Evolutionary conservation across 208 protist genomes (phyloP), one percentile per base, ranked within the genome.

Genomic region (Zelonia costaricensis): DNA sequence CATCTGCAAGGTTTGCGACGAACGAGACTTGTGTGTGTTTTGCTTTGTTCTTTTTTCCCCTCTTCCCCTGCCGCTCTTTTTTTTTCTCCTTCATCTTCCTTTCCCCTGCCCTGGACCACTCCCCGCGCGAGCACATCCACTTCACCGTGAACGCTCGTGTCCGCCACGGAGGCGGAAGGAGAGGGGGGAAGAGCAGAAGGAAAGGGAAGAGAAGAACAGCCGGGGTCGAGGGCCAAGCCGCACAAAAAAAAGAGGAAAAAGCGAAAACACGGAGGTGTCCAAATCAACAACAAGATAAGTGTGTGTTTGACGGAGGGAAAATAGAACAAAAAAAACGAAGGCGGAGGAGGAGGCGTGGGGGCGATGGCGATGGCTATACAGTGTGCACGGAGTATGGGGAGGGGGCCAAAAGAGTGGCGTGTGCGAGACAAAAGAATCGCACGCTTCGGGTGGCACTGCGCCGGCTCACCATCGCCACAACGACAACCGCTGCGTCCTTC

Each of bases 71-170:
- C 22, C 20, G 15, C 3, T 40, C 5, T 16, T 27, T 4, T 42
- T 16, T 55, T 16, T 28, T 7, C 49, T 40, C 31, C 33, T 55
- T n/a, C n/a, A n/a, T n/a, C n/a, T n/a, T n/a, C n/a, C n/a, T n/a
- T n/a, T n/a, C n/a, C n/a, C n/a, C n/a, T n/a, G n/a, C n/a, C n/a
- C n/a, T n/a, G n/a, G n/a, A n/a, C n/a, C n/a, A n/a, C n/a, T n/a
- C n/a, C n/a, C n/a, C n/a, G n/a, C n/a, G n/a, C n/a, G n/a, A n/a
- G n/a, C n/a, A n/a, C n/a, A n/a, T n/a, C n/a, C n/a, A n/a, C n/a
- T n/a, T n/a, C n/a, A n/a, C n/a, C n/a, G n/a, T n/a, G n/a, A n/a
- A 55, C 20, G 31, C 40, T 28, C 49, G 31, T 55, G 27, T 57
- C 52, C 23, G 18, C 35, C 40, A 44, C 36, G 28, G 0, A 1